Evolutionary conservation across 805 yeast species (phyloP).

Genomic region (Saccharomycopsis fibuligera): DNA sequence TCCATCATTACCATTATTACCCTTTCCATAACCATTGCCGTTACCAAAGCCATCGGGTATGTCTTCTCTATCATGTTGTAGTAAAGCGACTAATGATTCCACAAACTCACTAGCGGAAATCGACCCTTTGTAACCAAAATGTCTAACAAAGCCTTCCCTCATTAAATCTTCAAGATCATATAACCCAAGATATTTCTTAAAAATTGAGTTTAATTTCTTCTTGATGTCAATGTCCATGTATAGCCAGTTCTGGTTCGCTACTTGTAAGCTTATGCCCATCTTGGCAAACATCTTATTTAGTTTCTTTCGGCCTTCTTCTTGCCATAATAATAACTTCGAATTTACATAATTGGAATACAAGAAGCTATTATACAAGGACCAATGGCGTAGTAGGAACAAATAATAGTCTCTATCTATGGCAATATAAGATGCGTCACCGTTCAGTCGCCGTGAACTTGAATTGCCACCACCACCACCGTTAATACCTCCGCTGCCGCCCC

Average conservation of each 20-base stretch:
- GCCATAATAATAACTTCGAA: slow-evolving; percentile 82
- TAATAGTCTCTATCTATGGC: slow-evolving; percentile 78
- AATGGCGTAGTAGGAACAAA: slow-evolving; percentile 79
- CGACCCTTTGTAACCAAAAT: slow-evolving; percentile 82
- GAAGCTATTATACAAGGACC: slow-evolving; percentile 89
- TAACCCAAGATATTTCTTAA: slow-evolving; percentile 60
- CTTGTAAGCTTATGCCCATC: slow-evolving; percentile 87
- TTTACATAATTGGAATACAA: slow-evolving; percentile 87
- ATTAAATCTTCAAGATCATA: slow-evolving; percentile 81
- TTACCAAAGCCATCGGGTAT: slow-evolving; percentile 15
- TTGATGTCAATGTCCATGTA: slow-evolving; percentile 81
- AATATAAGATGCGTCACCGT: slow-evolving; percentile 40
- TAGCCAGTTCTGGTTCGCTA: slow-evolving; percentile 89
- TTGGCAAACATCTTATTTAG: slow-evolving; percentile 89
- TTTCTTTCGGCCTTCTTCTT: slow-evolving; percentile 82
- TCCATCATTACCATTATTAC: not conserved
- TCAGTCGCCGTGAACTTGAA: slow-evolving; percentile 29
- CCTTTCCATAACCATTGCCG: slow-evolving; percentile 15
- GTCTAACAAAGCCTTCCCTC: slow-evolving; percentile 79
- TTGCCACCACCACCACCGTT: slow-evolving; percentile 26
- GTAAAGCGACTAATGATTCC: slow-evolving; percentile 76
- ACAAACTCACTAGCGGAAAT: slow-evolving; percentile 90
- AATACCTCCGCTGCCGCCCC: slow-evolving; percentile 19
- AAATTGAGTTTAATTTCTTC: slow-evolving; percentile 60
- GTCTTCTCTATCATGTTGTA: slow-evolving; percentile 41